Conservation (phyloP, 306 rosid genomes). For the Gynostemma pentaphyllum region DNA sequence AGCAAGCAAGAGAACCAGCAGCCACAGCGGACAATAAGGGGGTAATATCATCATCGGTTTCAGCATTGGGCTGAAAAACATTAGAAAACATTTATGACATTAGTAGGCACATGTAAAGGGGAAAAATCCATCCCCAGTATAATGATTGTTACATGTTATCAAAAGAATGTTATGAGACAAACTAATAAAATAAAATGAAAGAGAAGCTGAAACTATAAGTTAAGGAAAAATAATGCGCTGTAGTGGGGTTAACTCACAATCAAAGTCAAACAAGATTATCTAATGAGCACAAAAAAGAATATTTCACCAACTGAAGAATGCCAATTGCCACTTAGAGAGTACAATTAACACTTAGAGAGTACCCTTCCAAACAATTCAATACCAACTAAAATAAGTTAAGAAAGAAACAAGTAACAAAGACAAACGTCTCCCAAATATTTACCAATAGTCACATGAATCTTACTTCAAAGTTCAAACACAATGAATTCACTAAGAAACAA, state of each 20-base stretch:
- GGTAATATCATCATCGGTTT: constrained; percentile 82
- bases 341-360: no score
- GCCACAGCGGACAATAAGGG: constrained; percentile 85
- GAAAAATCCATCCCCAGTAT: background rate
- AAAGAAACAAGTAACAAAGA: no score
- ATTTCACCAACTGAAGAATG: no score
- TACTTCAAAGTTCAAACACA: background rate
- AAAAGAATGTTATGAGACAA: background rate
- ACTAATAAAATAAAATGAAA: background rate
- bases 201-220: background rate
- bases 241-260: background rate
- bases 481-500: background rate
- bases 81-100: background rate
- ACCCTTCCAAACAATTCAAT: no score
- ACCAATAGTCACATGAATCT: background rate
- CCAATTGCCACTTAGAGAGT: no score
- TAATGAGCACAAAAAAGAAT: no score
- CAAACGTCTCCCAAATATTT: background rate
- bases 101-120: background rate
- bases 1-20: constrained; percentile 72
- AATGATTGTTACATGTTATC: background rate
- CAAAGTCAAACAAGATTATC: background rate
- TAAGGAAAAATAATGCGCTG: no score
- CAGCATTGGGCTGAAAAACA: constrained; percentile 78
- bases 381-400: no score